These are phyloP conservation scores for Colletotrichum zoysiae DNA, from an alignment of 2,329 filamentous ascomycete genomes.

Conservation along the genomic window DNA sequence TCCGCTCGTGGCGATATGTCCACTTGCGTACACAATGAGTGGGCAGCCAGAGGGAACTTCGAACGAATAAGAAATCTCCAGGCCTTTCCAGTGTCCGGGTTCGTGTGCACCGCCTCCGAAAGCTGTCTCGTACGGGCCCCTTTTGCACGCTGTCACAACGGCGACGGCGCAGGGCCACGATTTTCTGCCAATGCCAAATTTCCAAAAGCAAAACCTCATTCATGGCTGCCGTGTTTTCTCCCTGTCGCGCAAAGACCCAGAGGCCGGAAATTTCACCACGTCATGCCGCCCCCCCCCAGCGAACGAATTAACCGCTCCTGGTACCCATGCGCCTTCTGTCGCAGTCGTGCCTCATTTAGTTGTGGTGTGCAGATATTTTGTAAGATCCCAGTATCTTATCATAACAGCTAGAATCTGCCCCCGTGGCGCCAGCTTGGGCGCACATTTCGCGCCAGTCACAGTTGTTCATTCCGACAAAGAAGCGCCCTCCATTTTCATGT, in stretches of 20 bases:
- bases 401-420: conserved; percentile 8
- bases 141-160: background rate
- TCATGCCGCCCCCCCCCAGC: conserved; percentile 26
- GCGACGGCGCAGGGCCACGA: background rate
- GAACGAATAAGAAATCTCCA: conserved; percentile 3
- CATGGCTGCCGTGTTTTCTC: conserved; percentile 12
- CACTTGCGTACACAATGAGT: background rate
- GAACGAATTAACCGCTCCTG: background rate
- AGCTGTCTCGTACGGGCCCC: background rate
- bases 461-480: background rate
- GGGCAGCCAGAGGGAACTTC: background rate
- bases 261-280: conserved; percentile 39
- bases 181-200: background rate
- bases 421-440: conserved; percentile 2
- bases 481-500: no score
- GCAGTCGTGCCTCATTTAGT: background rate
- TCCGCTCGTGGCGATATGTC: conserved; percentile 24
- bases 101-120: background rate
- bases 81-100: background rate
- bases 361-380: background rate
- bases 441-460: conserved; percentile 19
- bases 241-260: conserved; percentile 14
- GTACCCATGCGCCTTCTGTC: background rate
- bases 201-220: conserved; percentile 12
- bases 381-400: background rate